These are phyloP conservation scores for Cyclotella sp. DNA, from an alignment of 108 stramenopile species.

Conservation along the genomic window DNA sequence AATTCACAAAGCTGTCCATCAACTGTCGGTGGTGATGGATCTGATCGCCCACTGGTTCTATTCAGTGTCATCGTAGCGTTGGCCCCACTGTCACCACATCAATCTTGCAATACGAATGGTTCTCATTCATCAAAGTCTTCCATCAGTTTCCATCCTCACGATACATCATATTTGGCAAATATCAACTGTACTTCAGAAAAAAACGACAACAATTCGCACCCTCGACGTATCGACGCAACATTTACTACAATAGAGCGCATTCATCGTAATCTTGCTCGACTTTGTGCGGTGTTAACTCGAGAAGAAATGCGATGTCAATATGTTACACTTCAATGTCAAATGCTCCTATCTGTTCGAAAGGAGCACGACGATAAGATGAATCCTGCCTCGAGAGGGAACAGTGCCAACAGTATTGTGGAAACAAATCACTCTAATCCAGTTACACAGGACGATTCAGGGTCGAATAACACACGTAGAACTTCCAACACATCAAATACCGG, in stretches of 20 bases:
- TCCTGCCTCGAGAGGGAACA: conserved; percentile 8
- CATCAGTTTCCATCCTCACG: conserved; percentile 28
- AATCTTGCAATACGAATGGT: too few species aligned
- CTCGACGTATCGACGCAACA: conserved; percentile 17
- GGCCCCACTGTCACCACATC: conserved; percentile 36
- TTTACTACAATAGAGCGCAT: conserved; percentile 67
- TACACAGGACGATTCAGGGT: not conserved
- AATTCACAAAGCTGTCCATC: conserved; percentile 32
- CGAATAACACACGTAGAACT: conserved; percentile 16
- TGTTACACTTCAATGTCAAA: conserved; percentile 66
- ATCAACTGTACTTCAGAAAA: not conserved
- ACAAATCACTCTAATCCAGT: not conserved
- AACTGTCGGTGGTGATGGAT: conserved; percentile 25
- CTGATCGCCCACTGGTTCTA: conserved; percentile 49
- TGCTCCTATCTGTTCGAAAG: conserved; percentile 52
- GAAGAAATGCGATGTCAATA: conserved; percentile 84
- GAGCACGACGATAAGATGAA: conserved; percentile 39
- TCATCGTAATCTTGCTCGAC: conserved; percentile 73
- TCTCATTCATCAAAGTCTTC: not conserved
- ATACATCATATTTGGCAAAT: not conserved
- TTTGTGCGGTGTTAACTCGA: conserved; percentile 77
- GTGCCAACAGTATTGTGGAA: not conserved
- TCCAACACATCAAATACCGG: not conserved
- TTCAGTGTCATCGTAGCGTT: conserved; percentile 86
- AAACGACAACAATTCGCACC: not conserved